Evolutionary conservation across 2,329 filamentous ascomycete genomes (phyloP).

Genomic region (Hirsutella minnesotensis): DNA sequence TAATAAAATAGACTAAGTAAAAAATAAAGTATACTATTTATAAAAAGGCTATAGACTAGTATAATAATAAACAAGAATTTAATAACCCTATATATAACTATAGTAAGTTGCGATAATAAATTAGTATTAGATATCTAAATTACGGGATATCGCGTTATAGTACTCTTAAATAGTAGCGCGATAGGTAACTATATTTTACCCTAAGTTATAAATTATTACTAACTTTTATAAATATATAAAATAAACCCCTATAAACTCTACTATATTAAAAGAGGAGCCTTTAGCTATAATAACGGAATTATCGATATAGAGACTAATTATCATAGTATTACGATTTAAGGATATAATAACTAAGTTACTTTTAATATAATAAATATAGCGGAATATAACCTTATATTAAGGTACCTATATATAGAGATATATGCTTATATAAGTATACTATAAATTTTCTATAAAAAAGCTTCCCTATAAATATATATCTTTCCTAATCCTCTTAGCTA

Average conservation of each 20-base stretch:
- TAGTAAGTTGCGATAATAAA: background rate
- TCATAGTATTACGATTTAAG: background rate
- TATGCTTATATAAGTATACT: too few relatives aligned
- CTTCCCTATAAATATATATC: too few relatives aligned
- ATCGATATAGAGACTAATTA: background rate
- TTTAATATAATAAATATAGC: background rate
- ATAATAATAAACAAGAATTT: background rate
- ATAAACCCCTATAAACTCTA: background rate
- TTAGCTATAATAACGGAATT: background rate
- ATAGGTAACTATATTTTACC: slow-evolving; percentile 3
- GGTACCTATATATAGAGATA: background rate
- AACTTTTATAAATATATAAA: slow-evolving; percentile 1
- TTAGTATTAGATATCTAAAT: slow-evolving; percentile 1
- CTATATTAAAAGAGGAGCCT: background rate
- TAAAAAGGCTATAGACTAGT: background rate
- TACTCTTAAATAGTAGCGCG: background rate
- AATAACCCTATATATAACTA: background rate
- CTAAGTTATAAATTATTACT: slow-evolving; percentile 1
- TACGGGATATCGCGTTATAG: background rate
- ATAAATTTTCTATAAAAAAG: too few relatives aligned
- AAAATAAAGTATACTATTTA: background rate
- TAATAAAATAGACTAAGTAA: background rate
- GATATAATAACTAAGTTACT: background rate
- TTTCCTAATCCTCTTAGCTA: too few relatives aligned
- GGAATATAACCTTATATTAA: background rate